Conservation (phyloP, 441 rosid genomes). For the Populus hybrid region DNA sequence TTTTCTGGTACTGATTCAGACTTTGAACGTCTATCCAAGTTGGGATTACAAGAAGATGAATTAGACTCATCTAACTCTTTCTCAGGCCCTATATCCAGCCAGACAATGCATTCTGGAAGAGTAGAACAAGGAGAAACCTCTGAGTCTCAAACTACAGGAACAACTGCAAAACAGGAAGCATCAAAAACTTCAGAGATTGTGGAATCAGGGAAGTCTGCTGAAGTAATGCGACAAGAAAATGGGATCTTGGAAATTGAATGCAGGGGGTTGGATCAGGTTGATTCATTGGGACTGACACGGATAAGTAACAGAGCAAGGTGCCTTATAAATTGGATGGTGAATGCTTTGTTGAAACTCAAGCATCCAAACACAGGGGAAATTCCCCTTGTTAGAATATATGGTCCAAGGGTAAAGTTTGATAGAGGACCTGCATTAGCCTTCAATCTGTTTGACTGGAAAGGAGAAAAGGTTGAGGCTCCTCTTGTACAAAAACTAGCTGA, state of each 20-base stretch:
- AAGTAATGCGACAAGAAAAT: constrained; percentile 5
- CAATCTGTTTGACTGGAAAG: constrained; percentile 81
- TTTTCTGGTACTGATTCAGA: constrained; percentile 35
- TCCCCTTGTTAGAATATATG: constrained; percentile 66
- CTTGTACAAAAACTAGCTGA: constrained; percentile 93
- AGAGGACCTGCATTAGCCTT: constrained; percentile 88
- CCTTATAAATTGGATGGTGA: constrained; percentile 86
- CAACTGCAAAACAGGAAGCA: constrained; percentile 2
- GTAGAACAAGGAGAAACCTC: constrained; percentile 32
- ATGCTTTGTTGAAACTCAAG: constrained; percentile 68
- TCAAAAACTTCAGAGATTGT: constrained; percentile 22
- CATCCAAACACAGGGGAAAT: constrained; percentile 56
- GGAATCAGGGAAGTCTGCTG: constrained; percentile 22
- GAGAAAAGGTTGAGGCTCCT: constrained; percentile 68
- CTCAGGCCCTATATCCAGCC: constrained; percentile 35
- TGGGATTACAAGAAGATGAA: constrained; percentile 24
- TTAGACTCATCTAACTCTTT: constrained; percentile 35
- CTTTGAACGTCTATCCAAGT: constrained; percentile 17
- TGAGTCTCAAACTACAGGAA: constrained; percentile 18
- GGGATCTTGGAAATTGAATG: constrained; percentile 38
- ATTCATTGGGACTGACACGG: constrained; percentile 56
- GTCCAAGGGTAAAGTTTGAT: constrained; percentile 78
- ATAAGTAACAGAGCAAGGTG: constrained; percentile 70
- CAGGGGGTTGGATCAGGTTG: constrained; percentile 72
- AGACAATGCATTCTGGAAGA: constrained; percentile 18